Evolutionary conservation across 768 basidiomycete species (phyloP), one percentile per base, ranked within the genome.

Genomic region (Pholiota conissans): DNA sequence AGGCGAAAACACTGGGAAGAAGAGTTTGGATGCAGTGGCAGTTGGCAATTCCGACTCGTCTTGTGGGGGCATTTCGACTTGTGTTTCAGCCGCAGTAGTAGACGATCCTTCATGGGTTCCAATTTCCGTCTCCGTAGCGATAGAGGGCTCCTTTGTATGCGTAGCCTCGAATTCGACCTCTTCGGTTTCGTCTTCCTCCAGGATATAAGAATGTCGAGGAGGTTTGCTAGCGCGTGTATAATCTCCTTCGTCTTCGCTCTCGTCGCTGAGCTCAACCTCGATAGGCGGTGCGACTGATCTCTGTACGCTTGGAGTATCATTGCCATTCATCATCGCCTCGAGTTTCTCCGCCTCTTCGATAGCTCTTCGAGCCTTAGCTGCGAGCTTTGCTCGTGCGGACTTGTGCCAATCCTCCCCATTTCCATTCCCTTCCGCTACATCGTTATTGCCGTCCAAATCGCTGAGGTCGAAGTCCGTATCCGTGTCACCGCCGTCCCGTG

Each of bases 131-230:
- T 51, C 58, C 4, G 63, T 60, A 29, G 57, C 30, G 5, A 62
- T 30, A 30, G 65, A 60, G 11, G 37, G 27, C 14, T 60, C 59
- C 40, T 64, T 64, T 16, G 22, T 11, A 58, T 62, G 59, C n/a
- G 66, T 59, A 52, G 57, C 60, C 26, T 70, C 67, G 11, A 61
- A 63, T 27, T 72, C 69, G 24, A 56, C 56, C n/a, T 73, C 78
- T 16, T 76, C 80, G 0, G 80, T 81, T 60, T 90, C 90, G 14
- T 89, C 87, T 61, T 89, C 89, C 67, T 91, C 89, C 18, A 82
- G 75, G 24, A 90, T 90, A 61, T 83, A 77, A 14, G 85, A 80
- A 63, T 89, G 84, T 48, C 81, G 71, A 52, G 73, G 73, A 49
- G 69, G 54, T 61, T 72, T 58, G 76, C 71, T 70, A 62, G 73